A percentile compares a stretch with the other conserved stretches of the same genome.
Evolutionary conservation across 1,139 yeast genomes (phyloP).

Genomic region (Barnettozyma hawaiiensis): DNA sequence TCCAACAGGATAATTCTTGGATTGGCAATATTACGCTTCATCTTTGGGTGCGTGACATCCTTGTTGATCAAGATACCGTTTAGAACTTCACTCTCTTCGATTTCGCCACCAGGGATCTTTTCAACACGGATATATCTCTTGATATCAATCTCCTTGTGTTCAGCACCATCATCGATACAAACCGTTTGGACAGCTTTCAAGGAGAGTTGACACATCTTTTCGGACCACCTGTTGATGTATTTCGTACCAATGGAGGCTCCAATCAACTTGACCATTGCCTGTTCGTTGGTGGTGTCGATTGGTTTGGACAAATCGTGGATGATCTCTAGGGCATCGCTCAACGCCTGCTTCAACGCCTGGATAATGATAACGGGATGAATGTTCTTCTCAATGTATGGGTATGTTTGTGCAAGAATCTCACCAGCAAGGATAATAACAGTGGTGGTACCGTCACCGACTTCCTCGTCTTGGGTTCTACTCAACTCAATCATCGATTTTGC

Average conservation of each 20-base stretch:
- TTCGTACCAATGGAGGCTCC: constrained; percentile 94
- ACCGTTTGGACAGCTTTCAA: constrained; percentile 87
- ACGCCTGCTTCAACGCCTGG: constrained; percentile 88
- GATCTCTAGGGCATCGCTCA: constrained; percentile 83
- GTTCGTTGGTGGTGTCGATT: constrained; percentile 78
- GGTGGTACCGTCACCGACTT: constrained; percentile 98
- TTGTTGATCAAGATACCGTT: constrained; percentile 93
- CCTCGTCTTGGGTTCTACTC: constrained; percentile 97
- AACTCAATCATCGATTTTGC: constrained; percentile 98
- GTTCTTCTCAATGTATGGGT: constrained; percentile 86
- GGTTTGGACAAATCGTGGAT: constrained; percentile 81
- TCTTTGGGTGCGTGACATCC: constrained; percentile 97
- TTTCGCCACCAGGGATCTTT: constrained; percentile 97
- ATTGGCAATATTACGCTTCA: constrained; percentile 83
- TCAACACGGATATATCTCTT: constrained; percentile 92
- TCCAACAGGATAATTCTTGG: constrained; percentile 88
- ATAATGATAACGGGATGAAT: constrained; percentile 96
- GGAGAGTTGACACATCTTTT: constrained; percentile 85
- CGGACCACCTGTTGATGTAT: constrained; percentile 87
- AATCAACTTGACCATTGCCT: constrained; percentile 81
- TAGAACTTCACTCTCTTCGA: constrained; percentile 78
- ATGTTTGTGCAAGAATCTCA: constrained; percentile 91
- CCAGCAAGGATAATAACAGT: constrained; percentile 94
- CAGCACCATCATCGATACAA: constrained; percentile 55
- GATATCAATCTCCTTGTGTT: constrained; percentile 79